Evolutionary conservation across 2,329 filamentous ascomycete genomes (phyloP), one percentile per base, ranked within the genome.

Genomic region (Xylaria digitata): DNA sequence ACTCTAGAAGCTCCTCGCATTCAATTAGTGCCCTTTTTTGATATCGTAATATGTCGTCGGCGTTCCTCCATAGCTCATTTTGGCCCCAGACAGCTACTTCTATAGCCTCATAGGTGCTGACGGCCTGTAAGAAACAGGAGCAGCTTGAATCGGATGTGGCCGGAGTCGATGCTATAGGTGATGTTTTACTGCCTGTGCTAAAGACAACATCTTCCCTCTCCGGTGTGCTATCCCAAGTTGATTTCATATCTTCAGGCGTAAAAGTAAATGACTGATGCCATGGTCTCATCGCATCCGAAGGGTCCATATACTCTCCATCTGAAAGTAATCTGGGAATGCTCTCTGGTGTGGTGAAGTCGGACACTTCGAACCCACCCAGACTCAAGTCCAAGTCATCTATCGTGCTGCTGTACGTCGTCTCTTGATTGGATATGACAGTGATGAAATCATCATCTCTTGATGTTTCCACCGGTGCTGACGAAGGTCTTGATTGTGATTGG

Each of bases 21-120:
- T 70, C 69, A 5, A 65, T 57, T 13, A 70, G 32, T 11, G 69
- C 66, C 34, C 63, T 66, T 48, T 70, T 70, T 59, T 70, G 69
- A 45, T 66, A 63, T 32, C 61, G 66, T 37, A 70, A 56, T 32
- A 70, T 67, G 32, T 70, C 67, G 40, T 67, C 63, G 21, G 66
- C 58, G 40, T 70, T 69, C 17, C 55, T 60, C 55, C 50, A 63
- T n/a, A 60, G 58, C 34, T 70, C 69, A 8, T 61, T 58, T 11
- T 67, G 69, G 6, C 56, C 58, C 69, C 69, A 70, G 7, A 63
- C 57, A 23, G 66, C 63, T n/a, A 69, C 48, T 37, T 70, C 69
- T 32, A 70, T 69, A 32, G 67, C 61, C 23, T 70, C 69, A 37
- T 69, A 58, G 30, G 66, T 69, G 55, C 45, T 61, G n/a, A 67